These are phyloP conservation scores for Aristolochia contorta DNA, from an alignment of 164 flowering plant species.

Conservation along the genomic window DNA sequence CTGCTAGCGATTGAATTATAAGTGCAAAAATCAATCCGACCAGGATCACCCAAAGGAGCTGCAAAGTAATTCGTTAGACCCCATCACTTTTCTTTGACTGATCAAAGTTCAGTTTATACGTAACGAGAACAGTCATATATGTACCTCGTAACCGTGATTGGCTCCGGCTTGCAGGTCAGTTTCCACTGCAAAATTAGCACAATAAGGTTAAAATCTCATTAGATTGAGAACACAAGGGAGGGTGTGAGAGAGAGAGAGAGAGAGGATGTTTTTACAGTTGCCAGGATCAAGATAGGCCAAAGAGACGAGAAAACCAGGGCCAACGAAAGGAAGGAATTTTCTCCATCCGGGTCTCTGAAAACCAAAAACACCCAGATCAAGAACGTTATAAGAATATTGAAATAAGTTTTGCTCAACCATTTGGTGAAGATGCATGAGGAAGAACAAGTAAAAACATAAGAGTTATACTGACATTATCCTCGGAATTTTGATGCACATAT, in stretches of 20 bases:
- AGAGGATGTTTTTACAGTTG: slow-evolving; percentile 30
- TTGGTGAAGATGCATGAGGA: neutral
- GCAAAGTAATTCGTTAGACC: slow-evolving; percentile 13
- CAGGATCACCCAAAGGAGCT: slow-evolving; percentile 87
- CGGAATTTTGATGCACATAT: neutral
- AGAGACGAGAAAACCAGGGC: slow-evolving; percentile 81
- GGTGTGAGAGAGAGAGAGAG: neutral
- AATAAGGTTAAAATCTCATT: neutral
- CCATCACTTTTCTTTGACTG: too few relatives aligned
- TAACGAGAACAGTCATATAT: neutral
- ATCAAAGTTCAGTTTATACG: too few relatives aligned
- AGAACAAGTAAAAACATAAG: too few relatives aligned
- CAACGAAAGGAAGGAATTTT: slow-evolving; percentile 45
- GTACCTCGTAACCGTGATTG: slow-evolving; percentile 59
- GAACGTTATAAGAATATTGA: too few relatives aligned
- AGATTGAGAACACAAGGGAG: too few relatives aligned
- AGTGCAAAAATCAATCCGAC: slow-evolving; percentile 73
- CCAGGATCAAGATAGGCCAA: slow-evolving; percentile 77
- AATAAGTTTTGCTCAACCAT: neutral
- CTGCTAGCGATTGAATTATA: slow-evolving; percentile 84
- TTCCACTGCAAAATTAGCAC: slow-evolving; percentile 44
- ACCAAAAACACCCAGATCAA: neutral
- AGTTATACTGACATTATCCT: neutral
- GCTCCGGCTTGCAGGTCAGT: slow-evolving; percentile 87
- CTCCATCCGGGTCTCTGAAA: slow-evolving; percentile 41